Evolutionary conservation across 441 rosid genomes (phyloP), one percentile per base, ranked within the genome.

Genomic region (Adansonia grandidieri): DNA sequence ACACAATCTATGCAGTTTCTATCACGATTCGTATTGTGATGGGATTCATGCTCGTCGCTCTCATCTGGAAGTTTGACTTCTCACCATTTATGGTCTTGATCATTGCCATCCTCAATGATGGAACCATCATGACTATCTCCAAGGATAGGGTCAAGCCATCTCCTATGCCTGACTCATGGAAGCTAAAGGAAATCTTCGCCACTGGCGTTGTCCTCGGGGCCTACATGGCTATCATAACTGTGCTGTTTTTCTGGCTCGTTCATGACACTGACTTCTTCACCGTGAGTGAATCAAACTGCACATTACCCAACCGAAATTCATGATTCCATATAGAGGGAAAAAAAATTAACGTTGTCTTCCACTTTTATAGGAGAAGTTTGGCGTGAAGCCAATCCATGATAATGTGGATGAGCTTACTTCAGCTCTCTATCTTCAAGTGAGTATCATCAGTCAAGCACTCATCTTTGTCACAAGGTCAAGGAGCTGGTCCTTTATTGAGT

Each of bases 1-100:
- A 95, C 91, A 96, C 98, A 60, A 96, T 96, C 67, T 93, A 96
- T 69, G 99, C 97, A 0, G 99, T 96, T 74, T 96, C 98, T 47
- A 96, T 96, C 84, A 96, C 99, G 17, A 94, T 96, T n/a, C 97
- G 98, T 79, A 89, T 93, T 54, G 98, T 96, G 79, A 4, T 96
- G 40, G 98, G 99, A 22, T 96, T 96, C 88, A 81, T 92, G 89
- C 92, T 96, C 2, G 83, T 96, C 22, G 95, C 98, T 57, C 90
- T 96, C 53, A 86, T 91, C 45, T 96, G 99, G 99, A 83, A 88
- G 84, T 96, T 96, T 17, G 98, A 96, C 65, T 93, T 96, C 86
- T 88, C 99, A 2, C 98, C 99, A 9, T 96, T 96, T 91, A 96
- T 94, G 99, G 93, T 96, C 66, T 86, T 96, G 73, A 88, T 96